These are phyloP conservation scores for Phialophora tarda DNA, from an alignment of 2,329 filamentous ascomycete genomes.

Conservation along the genomic window DNA sequence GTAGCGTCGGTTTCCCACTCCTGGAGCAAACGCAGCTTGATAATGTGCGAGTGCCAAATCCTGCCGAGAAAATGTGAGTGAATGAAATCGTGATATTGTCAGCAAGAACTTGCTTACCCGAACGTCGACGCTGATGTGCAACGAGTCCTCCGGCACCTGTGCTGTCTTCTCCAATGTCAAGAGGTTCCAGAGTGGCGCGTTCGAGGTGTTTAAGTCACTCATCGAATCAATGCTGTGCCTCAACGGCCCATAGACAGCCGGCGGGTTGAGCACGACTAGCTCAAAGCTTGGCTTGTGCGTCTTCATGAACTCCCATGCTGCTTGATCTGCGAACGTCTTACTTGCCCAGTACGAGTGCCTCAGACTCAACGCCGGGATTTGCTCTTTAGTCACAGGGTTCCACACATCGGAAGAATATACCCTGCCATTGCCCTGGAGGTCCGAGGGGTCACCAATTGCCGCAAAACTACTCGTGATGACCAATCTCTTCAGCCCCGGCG, in stretches of 20 bases:
- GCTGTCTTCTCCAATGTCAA: slow-evolving; percentile 37
- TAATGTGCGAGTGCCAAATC: slow-evolving; percentile 29
- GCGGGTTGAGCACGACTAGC: slow-evolving; percentile 66
- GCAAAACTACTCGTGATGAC: slow-evolving; percentile 73
- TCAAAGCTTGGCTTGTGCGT: slow-evolving; percentile 64
- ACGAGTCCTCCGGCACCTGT: slow-evolving; percentile 4
- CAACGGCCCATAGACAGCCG: slow-evolving; percentile 67
- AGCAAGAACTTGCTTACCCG: slow-evolving; percentile 11
- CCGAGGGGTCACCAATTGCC: slow-evolving; percentile 60
- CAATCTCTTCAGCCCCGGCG: slow-evolving; percentile 72
- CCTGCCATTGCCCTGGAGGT: slow-evolving; percentile 45
- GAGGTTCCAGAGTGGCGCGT: slow-evolving; percentile 11
- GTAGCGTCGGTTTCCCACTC: slow-evolving; percentile 21
- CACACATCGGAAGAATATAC: slow-evolving; percentile 49
- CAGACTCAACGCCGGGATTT: slow-evolving; percentile 44
- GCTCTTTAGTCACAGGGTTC: slow-evolving; percentile 53
- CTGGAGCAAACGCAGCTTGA: slow-evolving; percentile 17
- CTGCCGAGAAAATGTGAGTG: slow-evolving; percentile 3
- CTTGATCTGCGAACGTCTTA: slow-evolving; percentile 68
- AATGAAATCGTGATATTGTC: neutral
- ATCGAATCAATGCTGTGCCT: slow-evolving; percentile 68
- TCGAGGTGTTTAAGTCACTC: slow-evolving; percentile 62
- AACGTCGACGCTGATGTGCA: slow-evolving; percentile 28
- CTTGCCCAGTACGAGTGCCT: slow-evolving; percentile 54
- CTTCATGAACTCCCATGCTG: slow-evolving; percentile 67